Base-by-base conservation (phyloP, 805 yeast genomes). In the Blastobotrys attinorum region DNA sequence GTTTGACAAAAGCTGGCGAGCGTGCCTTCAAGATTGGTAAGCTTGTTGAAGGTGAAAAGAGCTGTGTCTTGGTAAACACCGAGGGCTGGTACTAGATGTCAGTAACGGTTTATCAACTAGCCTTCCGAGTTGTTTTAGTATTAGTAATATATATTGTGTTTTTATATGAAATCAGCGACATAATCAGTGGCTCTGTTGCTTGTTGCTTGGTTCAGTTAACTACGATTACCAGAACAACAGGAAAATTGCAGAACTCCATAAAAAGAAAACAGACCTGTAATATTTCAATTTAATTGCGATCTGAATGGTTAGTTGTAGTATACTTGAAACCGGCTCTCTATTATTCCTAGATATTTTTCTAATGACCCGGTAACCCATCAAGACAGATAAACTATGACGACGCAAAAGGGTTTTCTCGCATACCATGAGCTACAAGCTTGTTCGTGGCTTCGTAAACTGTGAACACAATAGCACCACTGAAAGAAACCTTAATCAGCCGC, bases 391-490 rank as follows among this genome's bases (percentile, higher is more conserved):
- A n/a, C 18, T 32, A n/a, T 16, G 20, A 13, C 22, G 16, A 53
- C 23, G 58, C 58, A 49, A 67, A 67, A 15, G 71, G 71, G 38
- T 62, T 60, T 47, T 67, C 70, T 20, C 55, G 52, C 51, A 64
- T 43, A 3, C 69, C 66, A 22, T 57, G 50, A 11, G 58, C 60
- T 16, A 75, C 66, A n/a, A 66, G 60, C 34, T 67, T 69, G 52
- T 78, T 81, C 7, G 76, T 71, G 48, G 68, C 63, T 48, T 75
- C 81, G 58, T 83, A 83, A 16, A 81, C 73, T 13, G 76, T 67
- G 45, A 84, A 72, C 2, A 86, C 75, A 8, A 84, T 70, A 20
- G 84, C 82, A 20, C 92, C 87, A 33, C 81, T 76, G 15, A 80
- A 67, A 49, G 85, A 75, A 6, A 83, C 81, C 56, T 83, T 81